These are phyloP conservation scores for Francoa sonchifolia DNA, from an alignment of 441 rosid genomes.

Conservation along the genomic window DNA sequence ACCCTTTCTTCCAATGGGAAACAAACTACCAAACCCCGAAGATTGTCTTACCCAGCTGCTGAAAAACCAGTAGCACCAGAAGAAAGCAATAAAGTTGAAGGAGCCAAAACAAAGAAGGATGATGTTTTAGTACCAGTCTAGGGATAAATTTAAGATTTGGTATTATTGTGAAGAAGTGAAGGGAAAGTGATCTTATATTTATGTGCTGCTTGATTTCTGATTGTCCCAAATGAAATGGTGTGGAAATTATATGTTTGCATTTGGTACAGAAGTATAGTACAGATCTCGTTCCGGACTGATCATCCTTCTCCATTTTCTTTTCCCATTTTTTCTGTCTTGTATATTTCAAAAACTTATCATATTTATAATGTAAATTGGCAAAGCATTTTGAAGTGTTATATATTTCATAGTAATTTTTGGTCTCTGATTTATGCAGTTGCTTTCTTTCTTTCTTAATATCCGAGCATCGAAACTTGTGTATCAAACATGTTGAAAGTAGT, in stretches of 20 bases:
- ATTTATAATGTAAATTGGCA: slow-evolving; percentile 15
- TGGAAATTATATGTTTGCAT: slow-evolving; percentile 10
- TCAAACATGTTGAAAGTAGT: too few relatives aligned
- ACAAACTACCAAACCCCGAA: slow-evolving; percentile 30
- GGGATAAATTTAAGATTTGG: slow-evolving; percentile 1
- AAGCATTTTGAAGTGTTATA: slow-evolving; percentile 4
- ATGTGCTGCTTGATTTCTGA: neutral
- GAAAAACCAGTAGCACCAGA: slow-evolving; percentile 24
- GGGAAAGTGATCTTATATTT: slow-evolving; percentile 1
- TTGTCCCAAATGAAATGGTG: slow-evolving; percentile 15
- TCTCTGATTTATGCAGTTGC: too few relatives aligned
- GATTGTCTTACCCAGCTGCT: slow-evolving; percentile 55
- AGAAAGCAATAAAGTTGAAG: slow-evolving; percentile 15
- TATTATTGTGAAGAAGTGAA: neutral
- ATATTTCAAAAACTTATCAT: slow-evolving; percentile 1
- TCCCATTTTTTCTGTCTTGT: slow-evolving; percentile 1
- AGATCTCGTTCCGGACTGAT: slow-evolving; percentile 7
- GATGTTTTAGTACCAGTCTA: slow-evolving; percentile 13
- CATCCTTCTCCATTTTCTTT: neutral
- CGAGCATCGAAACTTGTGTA: too few relatives aligned
- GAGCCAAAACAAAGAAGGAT: slow-evolving; percentile 12
- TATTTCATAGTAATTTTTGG: neutral
- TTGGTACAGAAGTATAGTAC: slow-evolving; percentile 3
- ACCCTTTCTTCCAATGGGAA: slow-evolving; percentile 24
- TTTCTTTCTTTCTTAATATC: too few relatives aligned